These are phyloP conservation scores for Pseudozyma sp. DNA, from an alignment of 1,284 basidiomycete genomes.

Conservation along the genomic window DNA sequence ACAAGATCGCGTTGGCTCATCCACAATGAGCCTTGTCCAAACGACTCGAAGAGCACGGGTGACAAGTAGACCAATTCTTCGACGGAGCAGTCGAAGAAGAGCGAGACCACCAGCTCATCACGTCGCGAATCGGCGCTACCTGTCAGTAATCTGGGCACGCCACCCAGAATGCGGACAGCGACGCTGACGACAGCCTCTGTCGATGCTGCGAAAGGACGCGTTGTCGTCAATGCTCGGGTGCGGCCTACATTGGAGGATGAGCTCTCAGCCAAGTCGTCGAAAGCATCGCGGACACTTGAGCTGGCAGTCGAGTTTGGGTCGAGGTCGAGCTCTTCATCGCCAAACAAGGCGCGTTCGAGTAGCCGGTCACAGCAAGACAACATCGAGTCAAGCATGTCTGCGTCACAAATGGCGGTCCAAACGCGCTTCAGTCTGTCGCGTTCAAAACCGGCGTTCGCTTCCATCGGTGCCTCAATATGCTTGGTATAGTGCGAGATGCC, in stretches of 20 bases:
- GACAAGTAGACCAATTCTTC: constrained; percentile 13
- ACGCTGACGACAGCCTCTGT: constrained; percentile 11
- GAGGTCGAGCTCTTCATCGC: constrained; percentile 6
- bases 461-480: background rate
- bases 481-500: constrained; percentile 12
- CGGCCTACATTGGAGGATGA: constrained; percentile 1
- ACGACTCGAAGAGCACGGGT: constrained; percentile 24
- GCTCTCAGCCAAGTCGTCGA: constrained; percentile 34
- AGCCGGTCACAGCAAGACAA: constrained; percentile 19
- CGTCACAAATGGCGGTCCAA: constrained; percentile 30
- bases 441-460: no score
- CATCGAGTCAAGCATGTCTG: constrained; percentile 12
- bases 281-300: constrained; percentile 12
- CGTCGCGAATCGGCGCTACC: constrained; percentile 9
- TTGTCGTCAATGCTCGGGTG: background rate
- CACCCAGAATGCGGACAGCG: constrained; percentile 13
- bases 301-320: constrained; percentile 1
- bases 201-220: background rate
- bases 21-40: constrained; percentile 18
- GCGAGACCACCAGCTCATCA: constrained; percentile 22
- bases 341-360: constrained; percentile 17
- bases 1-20: constrained; percentile 35
- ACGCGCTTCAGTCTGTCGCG: background rate
- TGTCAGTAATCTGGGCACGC: constrained; percentile 24
- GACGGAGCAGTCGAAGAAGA: constrained; percentile 32